Evolutionary conservation across 768 basidiomycete genomes (phyloP), one percentile per base, ranked within the genome.

Genomic region (Podaxis sp.): DNA sequence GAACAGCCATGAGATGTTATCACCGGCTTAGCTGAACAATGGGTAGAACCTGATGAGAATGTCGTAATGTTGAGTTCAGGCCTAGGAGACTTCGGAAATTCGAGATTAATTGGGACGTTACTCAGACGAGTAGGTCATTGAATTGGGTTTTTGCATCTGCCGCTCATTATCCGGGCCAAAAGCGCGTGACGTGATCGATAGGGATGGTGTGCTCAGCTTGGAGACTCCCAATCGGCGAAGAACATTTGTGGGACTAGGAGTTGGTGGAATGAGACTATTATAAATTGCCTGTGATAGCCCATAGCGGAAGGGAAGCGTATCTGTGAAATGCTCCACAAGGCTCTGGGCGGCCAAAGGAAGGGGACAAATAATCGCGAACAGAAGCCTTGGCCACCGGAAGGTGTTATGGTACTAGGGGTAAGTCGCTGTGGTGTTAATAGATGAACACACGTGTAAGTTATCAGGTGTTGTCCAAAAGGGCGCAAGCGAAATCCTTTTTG

Each of bases 351-450:
- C 24, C 33, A 48, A 49, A 15, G 54, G 61, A 24, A 62, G 38
- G 53, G 60, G 1, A 7, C 52, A 17, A 48, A 51, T 50, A 57
- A 41, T 12, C 33, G n/a, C 33, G 48, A 62, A 62, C 54, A 40
- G 54, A 62, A 56, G 61, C 46, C 61, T 62, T 49, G 48, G 61
- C 55, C 55, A 62, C 54, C 55, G 61, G 61, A 56, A 38, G 55
- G 55, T 22, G 53, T 37, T 62, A 56, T 62, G 36, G 46, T 50
- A 56, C 6, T 54, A 56, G 46, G 61, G 46, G 44, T 26, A 56
- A 33, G 50, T 50, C 15, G n/a, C 49, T 41, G 55, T 56, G 61
- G 54, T 62, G 60, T 20, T 40, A 24, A 52, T 54, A 54, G 44
- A 33, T 62, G 60, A 17, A 12, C 52, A 52, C 60, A 62, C 48